phyloP scores from a whole-genome alignment of 805 yeast species.

The Teunomyces stri region DNA sequence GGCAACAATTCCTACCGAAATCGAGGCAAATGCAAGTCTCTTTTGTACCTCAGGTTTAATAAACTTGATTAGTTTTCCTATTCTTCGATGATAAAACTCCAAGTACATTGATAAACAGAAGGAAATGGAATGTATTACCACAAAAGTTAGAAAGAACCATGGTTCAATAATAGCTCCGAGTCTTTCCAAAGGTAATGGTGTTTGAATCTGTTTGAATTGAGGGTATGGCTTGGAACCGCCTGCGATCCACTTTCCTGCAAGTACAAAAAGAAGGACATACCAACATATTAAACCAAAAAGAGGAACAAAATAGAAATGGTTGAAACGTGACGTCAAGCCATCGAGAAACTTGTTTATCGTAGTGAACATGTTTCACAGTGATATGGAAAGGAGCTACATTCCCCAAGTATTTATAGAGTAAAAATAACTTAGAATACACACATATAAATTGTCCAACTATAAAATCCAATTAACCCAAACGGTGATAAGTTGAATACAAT shows the following conservation, averaged over 20 bases:
- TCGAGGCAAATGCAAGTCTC: conserved; percentile 23
- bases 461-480: neutral
- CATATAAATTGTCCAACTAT: neutral
- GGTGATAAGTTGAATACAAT: neutral
- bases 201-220: conserved; percentile 17
- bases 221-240: conserved; percentile 21
- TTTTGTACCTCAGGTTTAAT: conserved; percentile 22
- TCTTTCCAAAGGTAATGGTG: conserved; percentile 24
- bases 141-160: conserved; percentile 20
- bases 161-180: conserved; percentile 23
- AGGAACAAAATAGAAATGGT: conserved; percentile 25
- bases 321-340: conserved; percentile 18
- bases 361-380: conserved; percentile 2
- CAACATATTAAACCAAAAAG: conserved; percentile 25
- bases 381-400: neutral
- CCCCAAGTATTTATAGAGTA: neutral
- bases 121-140: conserved; percentile 20
- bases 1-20: conserved; percentile 17
- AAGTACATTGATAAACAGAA: conserved; percentile 23
- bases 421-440: neutral
- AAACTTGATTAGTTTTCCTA: conserved; percentile 28
- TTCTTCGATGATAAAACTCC: conserved; percentile 27
- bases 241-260: conserved; percentile 20
- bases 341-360: conserved; percentile 9
- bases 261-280: conserved; percentile 20